These are phyloP conservation scores for Amanita molliuscula DNA, from an alignment of 768 basidiomycete species.

Conservation along the genomic window DNA sequence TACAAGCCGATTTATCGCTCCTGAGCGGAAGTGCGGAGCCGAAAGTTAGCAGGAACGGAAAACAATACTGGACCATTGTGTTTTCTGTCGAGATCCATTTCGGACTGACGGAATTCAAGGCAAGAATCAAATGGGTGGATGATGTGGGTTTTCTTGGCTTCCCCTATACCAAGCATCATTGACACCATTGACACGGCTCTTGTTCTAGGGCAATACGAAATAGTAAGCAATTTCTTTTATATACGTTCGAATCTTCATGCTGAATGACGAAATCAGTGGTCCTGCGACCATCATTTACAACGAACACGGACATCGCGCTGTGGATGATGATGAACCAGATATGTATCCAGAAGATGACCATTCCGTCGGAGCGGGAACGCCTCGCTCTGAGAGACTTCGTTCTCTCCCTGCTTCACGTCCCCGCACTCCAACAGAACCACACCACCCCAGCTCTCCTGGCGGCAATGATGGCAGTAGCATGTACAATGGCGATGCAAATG, in stretches of 20 bases:
- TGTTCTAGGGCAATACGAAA: conserved; percentile 49
- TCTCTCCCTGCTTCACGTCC: conserved; percentile 43
- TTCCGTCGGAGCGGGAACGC: conserved; percentile 19
- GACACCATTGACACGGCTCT: conserved; percentile 3
- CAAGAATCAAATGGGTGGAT: conserved; percentile 76
- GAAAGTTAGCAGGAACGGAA: conserved; percentile 52
- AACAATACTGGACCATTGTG: conserved; percentile 75
- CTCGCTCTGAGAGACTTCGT: conserved; percentile 28
- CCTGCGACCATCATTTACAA: conserved; percentile 78
- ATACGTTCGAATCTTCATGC: neutral
- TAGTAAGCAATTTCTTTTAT: conserved; percentile 39
- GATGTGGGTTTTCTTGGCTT: conserved; percentile 37
- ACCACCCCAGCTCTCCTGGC: conserved; percentile 17
- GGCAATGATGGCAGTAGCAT: conserved; percentile 12
- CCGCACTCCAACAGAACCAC: conserved; percentile 35
- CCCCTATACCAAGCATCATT: conserved; percentile 1
- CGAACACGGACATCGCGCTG: conserved; percentile 58
- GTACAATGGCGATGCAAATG: neutral
- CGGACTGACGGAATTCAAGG: conserved; percentile 73
- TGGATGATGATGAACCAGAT: conserved; percentile 64
- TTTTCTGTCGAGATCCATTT: conserved; percentile 82
- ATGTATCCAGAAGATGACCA: conserved; percentile 55
- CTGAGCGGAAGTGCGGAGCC: conserved; percentile 62
- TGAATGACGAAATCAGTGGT: conserved; percentile 33
- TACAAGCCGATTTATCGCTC: conserved; percentile 68